Percentiles rank a stretch among this genome's conserved stretches.
These are phyloP conservation scores for Termitomyces sp. DNA, from an alignment of 768 basidiomycete species.

Conservation along the genomic window DNA sequence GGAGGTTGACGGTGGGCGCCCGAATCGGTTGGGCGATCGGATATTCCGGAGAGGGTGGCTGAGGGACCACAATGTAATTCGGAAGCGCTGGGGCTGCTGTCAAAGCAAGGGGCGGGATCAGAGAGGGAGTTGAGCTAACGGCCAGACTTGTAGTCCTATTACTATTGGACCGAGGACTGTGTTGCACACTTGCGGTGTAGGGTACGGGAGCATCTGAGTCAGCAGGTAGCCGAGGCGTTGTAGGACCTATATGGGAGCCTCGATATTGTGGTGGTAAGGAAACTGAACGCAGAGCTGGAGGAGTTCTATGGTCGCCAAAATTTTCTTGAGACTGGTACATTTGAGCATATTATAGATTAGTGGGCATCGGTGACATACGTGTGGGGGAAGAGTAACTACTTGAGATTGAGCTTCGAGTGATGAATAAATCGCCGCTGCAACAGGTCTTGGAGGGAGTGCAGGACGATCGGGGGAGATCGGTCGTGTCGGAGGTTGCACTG, in stretches of 20 bases:
- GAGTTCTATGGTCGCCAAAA: neutral
- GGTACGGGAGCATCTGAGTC: neutral
- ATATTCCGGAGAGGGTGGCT: conserved; percentile 14
- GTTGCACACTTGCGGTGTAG: neutral
- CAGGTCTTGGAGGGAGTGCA: conserved; percentile 29
- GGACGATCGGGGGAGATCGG: conserved; percentile 19
- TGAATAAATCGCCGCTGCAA: conserved; percentile 6
- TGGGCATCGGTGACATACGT: conserved; percentile 3
- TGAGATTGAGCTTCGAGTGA: conserved; percentile 2
- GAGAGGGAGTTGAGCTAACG: conserved; percentile 5
- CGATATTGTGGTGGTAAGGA: conserved; percentile 11
- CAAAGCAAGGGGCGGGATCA: conserved; percentile 19
- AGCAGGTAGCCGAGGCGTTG: conserved; percentile 5
- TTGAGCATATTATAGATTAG: conserved; percentile 1
- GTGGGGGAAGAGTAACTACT: neutral
- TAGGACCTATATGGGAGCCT: conserved; percentile 3
- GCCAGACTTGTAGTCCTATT: conserved; percentile 11
- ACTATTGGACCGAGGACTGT: neutral
- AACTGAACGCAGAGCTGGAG: conserved; percentile 7
- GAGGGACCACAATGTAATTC: conserved; percentile 4
- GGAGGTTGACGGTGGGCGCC: conserved; percentile 45
- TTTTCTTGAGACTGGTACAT: neutral
- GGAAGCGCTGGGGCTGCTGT: conserved; percentile 12
- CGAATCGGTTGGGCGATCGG: conserved; percentile 16
- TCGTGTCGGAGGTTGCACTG: conserved; percentile 16